These are phyloP conservation scores for Ganoderma sp. DNA, from an alignment of 1,284 basidiomycete species.

Conservation along the genomic window DNA sequence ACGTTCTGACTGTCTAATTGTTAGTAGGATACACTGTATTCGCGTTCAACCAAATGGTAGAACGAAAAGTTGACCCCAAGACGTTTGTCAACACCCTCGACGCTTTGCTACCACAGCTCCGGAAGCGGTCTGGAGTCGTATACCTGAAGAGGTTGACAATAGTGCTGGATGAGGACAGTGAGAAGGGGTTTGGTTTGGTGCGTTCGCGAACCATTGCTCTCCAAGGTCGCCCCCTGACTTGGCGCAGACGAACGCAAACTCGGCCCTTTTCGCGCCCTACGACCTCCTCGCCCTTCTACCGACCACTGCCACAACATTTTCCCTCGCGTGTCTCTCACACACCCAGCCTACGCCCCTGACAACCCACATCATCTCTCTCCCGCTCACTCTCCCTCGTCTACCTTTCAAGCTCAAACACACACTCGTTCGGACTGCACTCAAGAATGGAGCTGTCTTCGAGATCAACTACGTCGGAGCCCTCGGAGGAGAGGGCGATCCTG, in stretches of 20 bases:
- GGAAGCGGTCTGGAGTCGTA: constrained; percentile 59
- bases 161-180: constrained; percentile 75
- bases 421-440: constrained; percentile 78
- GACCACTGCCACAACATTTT: constrained; percentile 73
- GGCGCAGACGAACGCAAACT: constrained; percentile 64
- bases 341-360: constrained; percentile 80
- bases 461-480: constrained; percentile 78
- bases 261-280: constrained; percentile 63
- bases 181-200: constrained; percentile 82
- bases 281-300: constrained; percentile 80
- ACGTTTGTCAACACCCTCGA: constrained; percentile 67
- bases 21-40: constrained; percentile 82
- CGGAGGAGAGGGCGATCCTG: constrained; percentile 59
- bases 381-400: constrained; percentile 78
- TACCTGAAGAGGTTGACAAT: constrained; percentile 76
- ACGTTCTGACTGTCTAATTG: constrained; percentile 29
- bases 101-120: constrained; percentile 57
- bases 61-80: constrained; percentile 72
- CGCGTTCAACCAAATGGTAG: constrained; percentile 71
- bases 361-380: constrained; percentile 82
- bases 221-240: background rate
- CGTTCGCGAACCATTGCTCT: constrained; percentile 28
- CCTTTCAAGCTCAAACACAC: constrained; percentile 86
- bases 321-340: constrained; percentile 80
- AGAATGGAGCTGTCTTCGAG: constrained; percentile 86